Evolutionary conservation across 129 eudicot genomes (phyloP), one percentile per base, ranked within the genome.

Genomic region (Scalesia atractyloides): DNA sequence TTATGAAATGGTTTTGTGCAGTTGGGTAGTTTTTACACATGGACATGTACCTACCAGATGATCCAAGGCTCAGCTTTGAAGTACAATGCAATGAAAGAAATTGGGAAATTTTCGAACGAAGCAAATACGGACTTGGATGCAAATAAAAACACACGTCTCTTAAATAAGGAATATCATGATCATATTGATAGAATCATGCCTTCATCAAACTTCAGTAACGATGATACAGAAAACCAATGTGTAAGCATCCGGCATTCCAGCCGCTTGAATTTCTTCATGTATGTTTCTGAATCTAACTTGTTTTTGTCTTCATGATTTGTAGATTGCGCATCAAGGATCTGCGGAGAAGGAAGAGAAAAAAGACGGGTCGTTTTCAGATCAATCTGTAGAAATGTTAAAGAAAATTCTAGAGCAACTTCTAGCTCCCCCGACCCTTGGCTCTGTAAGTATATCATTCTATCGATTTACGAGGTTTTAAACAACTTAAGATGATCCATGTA

Each of bases 401-500:
- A 82, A 76, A 73, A 65, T 94, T 43, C 18, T 81, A 17, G 93
- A 90, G 73, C 96, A 94, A 82, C 69, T 94, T 54, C 49, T 75
- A 68, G 83, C 98, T 64, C 98, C 97, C 69, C 98, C 98, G 5
- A 82, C 96, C n/a, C 16, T 94, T 73, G 93, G 87, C 15, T 90
- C 96, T 19, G 98, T 94, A 74, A 84, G 96, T 81, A 9, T 70
- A 70, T 17, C 41, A 12, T 24, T 48, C 16, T 6, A 75, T 39
- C 12, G 8, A 4, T 63, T 14, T 24, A 48, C 59, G 4, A n/a
- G 64, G 20, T 33, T 49, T 50, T 37, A 6, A 37, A 37, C 41
- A 36, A 34, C 37, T 34, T 34, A 34, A 34, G 37, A 34, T 34
- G 5, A 2, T 34, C 37, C 2, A 34, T 5, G 37, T 36, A 36